Evolutionary conservation across 2,329 filamentous ascomycete species (phyloP).

Genomic region (Aspergillus quadricinctus): DNA sequence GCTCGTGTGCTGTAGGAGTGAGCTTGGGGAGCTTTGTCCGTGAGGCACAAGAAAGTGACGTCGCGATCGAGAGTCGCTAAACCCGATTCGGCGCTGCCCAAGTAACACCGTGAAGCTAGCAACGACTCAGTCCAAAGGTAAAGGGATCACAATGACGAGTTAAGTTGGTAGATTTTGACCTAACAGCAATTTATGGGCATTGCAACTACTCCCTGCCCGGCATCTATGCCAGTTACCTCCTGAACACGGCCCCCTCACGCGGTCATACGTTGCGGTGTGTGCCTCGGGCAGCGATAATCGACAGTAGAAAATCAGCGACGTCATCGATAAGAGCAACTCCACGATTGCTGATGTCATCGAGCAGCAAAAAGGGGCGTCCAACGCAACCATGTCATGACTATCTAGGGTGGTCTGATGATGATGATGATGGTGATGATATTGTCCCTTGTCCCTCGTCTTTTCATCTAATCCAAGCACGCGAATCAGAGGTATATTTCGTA

Average conservation of each 20-base stretch:
- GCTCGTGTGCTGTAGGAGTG: not conserved
- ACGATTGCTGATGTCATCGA: constrained; percentile 17
- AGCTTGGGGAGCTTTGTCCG: not conserved
- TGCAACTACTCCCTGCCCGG: not conserved
- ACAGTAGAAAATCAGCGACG: constrained; percentile 5
- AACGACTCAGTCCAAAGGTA: not conserved
- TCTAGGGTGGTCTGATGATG: not conserved
- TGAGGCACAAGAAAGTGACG: not conserved
- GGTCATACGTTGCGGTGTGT: not conserved
- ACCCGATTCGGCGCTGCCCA: not conserved
- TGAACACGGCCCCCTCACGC: not conserved
- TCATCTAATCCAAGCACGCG: not conserved
- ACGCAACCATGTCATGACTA: not conserved
- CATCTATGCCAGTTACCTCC: not conserved
- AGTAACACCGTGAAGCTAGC: not conserved
- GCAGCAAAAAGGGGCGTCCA: not conserved
- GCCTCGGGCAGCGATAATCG: not conserved
- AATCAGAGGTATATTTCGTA: not conserved
- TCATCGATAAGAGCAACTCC: constrained; percentile 11
- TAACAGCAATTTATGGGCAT: not conserved
- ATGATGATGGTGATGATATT: not conserved
- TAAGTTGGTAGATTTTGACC: not conserved
- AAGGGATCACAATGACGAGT: not conserved
- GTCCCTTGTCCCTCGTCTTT: not conserved
- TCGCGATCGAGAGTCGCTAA: not conserved